A percentile compares a stretch with the other conserved stretches of the same genome.
Evolutionary conservation across 176 grass and related monocot genomes (phyloP).

Genomic region (Bonia amplexicaulis): DNA sequence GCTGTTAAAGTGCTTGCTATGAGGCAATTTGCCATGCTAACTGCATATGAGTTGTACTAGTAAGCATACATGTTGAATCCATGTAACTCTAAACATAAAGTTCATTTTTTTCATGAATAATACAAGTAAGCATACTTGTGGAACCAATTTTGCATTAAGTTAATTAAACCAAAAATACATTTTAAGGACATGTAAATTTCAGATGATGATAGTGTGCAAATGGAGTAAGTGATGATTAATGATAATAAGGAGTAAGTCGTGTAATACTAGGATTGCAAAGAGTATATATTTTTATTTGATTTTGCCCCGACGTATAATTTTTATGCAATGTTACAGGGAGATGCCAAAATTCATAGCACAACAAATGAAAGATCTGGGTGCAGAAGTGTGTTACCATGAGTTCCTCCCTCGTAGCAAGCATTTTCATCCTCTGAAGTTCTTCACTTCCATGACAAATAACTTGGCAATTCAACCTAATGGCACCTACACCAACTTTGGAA

Average conservation of each 20-base stretch:
- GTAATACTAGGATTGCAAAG: background rate
- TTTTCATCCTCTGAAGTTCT: conserved; percentile 75
- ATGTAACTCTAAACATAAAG: background rate
- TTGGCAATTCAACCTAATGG: conserved; percentile 31
- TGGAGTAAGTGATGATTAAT: background rate
- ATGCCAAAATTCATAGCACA: conserved; percentile 55
- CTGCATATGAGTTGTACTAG: conserved; percentile 4
- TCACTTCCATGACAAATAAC: conserved; percentile 51
- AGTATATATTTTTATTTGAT: conserved; percentile 2
- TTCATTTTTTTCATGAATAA: background rate
- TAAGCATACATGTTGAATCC: background rate
- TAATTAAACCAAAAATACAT: background rate
- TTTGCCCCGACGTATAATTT: background rate
- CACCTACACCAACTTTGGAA: conserved; percentile 38
- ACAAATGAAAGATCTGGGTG: conserved; percentile 62
- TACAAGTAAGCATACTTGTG: background rate
- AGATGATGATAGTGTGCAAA: background rate
- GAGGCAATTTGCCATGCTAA: background rate
- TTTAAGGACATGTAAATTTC: background rate
- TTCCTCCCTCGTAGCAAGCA: conserved; percentile 51
- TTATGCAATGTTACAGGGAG: conserved; percentile 47
- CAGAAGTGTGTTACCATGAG: conserved; percentile 78
- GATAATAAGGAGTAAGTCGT: background rate
- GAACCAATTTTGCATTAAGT: background rate
- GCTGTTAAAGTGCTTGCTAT: background rate